A percentile compares a stretch with the other conserved stretches of the same genome.
Evolutionary conservation across 2,329 filamentous ascomycete genomes (phyloP).

Genomic region (Clarireedia hainanense): DNA sequence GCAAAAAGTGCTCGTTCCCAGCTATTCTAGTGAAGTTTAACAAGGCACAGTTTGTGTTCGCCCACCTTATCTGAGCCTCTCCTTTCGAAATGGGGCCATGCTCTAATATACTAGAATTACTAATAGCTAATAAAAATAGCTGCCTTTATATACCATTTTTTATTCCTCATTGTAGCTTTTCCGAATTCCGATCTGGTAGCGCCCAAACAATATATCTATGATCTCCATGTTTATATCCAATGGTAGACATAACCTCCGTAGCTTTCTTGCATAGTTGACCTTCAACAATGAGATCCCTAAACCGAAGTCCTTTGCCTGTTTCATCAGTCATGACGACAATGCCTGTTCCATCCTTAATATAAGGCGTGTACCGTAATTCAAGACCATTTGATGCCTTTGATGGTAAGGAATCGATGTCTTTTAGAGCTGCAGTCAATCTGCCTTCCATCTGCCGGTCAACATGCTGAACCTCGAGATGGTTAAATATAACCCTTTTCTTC

Average conservation of each 20-base stretch:
- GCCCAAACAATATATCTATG: background rate
- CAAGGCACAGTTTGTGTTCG: no score
- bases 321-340: conserved; percentile 11
- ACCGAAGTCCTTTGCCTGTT: conserved; percentile 4
- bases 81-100: no score
- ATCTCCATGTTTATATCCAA: background rate
- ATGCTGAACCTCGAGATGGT: conserved; percentile 14
- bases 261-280: conserved; percentile 12
- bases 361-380: conserved; percentile 4
- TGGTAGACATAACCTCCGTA: conserved; percentile 5
- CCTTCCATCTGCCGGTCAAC: no score
- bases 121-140: no score
- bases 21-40: no score
- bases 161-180: background rate
- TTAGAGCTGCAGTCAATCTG: no score
- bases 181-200: background rate
- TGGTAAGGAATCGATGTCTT: background rate
- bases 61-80: no score
- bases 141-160: no score
- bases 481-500: conserved; percentile 20
- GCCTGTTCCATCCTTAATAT: conserved; percentile 11
- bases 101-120: no score
- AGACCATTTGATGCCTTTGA: background rate
- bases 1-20: no score
- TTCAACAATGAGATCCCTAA: conserved; percentile 15